Evolutionary conservation across 306 rosid genomes (phyloP).

Genomic region (Quillaja saponaria): DNA sequence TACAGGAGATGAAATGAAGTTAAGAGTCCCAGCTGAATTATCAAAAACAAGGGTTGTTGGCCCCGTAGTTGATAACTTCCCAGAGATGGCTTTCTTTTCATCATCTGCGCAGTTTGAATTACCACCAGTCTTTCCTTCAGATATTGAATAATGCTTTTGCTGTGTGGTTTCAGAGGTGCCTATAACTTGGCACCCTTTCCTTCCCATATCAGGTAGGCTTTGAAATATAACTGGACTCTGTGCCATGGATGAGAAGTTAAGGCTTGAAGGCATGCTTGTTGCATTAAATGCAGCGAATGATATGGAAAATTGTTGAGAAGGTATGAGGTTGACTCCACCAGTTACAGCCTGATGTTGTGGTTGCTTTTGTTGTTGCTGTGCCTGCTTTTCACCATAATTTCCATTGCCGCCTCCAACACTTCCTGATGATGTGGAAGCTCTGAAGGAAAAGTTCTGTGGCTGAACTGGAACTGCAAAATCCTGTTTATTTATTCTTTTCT

Average conservation of each 20-base stretch:
- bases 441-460: conserved; percentile 57
- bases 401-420: conserved; percentile 39
- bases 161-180: conserved; percentile 43
- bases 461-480: conserved; percentile 58
- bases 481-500: conserved; percentile 47
- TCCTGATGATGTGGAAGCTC: conserved; percentile 46
- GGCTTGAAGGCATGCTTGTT: conserved; percentile 44
- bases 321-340: conserved; percentile 47
- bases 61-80: conserved; percentile 40
- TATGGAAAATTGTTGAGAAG: conserved; percentile 66
- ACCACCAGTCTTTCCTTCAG: conserved; percentile 49
- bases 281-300: conserved; percentile 53
- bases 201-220: conserved; percentile 48
- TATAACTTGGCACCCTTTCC: conserved; percentile 51
- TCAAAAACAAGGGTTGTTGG: conserved; percentile 69
- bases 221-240: conserved; percentile 50
- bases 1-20: conserved; percentile 49
- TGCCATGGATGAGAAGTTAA: conserved; percentile 48
- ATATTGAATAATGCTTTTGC: conserved; percentile 42
- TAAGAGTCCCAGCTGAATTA: conserved; percentile 59
- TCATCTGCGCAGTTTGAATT: conserved; percentile 44
- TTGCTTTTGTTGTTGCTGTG: conserved; percentile 34
- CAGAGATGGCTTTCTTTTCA: conserved; percentile 48
- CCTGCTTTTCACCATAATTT: conserved; percentile 45
- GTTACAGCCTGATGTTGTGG: conserved; percentile 32